phyloP scores from a whole-genome alignment of 306 rosid genomes.

The Inga oerstediana region DNA sequence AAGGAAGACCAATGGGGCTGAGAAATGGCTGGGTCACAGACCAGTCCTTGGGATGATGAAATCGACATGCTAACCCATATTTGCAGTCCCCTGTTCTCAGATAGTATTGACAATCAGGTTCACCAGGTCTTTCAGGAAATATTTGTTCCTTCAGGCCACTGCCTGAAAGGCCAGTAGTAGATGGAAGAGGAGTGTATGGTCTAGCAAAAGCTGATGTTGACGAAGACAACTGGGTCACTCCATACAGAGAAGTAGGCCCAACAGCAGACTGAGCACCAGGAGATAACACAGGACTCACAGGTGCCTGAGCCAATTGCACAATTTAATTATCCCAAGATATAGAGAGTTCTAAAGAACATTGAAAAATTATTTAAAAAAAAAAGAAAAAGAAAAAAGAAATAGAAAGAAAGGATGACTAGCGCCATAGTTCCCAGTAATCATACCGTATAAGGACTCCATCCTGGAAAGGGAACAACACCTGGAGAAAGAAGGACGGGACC shows the following conservation, averaged over 20 bases:
- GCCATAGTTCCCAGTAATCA: not conserved
- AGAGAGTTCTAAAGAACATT: not conserved
- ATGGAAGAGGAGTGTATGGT: slow-evolving; percentile 62
- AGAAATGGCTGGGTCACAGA: slow-evolving; percentile 57
- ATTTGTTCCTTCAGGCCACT: slow-evolving; percentile 54
- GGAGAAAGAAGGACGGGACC: slow-evolving; percentile 80
- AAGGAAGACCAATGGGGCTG: slow-evolving; percentile 76
- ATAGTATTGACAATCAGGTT: slow-evolving; percentile 79
- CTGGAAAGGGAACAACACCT: slow-evolving; percentile 75
- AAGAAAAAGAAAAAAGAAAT: not conserved
- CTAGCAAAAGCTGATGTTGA: slow-evolving; percentile 70
- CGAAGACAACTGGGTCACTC: slow-evolving; percentile 73
- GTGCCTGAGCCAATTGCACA: slow-evolving; percentile 59
- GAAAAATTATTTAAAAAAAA: not conserved
- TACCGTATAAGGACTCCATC: slow-evolving; percentile 90
- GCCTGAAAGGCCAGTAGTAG: slow-evolving; percentile 53
- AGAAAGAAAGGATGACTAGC: not conserved
- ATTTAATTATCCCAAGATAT: not conserved
- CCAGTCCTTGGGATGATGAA: slow-evolving; percentile 76
- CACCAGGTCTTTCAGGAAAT: slow-evolving; percentile 90
- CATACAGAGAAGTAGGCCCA: slow-evolving; percentile 74
- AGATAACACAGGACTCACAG: slow-evolving; percentile 79
- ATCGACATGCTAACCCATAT: slow-evolving; percentile 80
- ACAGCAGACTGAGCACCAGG: slow-evolving; percentile 56
- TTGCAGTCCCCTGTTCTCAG: slow-evolving; percentile 90